Evolutionary conservation across 306 rosid species (phyloP), one percentile per base, ranked within the genome.

Genomic region (Vigna hirtella): DNA sequence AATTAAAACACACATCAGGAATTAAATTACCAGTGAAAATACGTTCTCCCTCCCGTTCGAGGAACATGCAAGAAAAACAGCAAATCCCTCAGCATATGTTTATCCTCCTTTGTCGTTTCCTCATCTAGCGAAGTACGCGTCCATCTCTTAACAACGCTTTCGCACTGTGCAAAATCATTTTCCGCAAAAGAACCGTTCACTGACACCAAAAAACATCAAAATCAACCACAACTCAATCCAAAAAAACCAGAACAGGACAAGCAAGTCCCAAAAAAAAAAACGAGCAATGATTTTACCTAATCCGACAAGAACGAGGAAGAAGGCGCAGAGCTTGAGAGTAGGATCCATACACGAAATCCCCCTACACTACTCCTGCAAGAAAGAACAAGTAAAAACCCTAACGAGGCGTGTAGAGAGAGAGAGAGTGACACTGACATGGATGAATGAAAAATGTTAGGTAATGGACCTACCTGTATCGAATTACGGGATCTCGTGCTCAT

Each of bases 41-140:
- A 96, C 6, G 99, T 89, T 12, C 98, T 89, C 36, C 99, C 99
- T 77, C 98, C 98, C 24, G 99, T 96, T 86, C 99, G 87, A 8
- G 98, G 99, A 66, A 96, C 86, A 76, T 96, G 99, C 47, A 96
- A 97, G 79, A 96, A 96, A 85, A 91, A 96, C 69, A 96, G 81
- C 83, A 96, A 91, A 72, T 90, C 97, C 88, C 66, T 82, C 16
- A 93, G 79, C 1, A 82, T 87, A 84, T 90, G 98, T 28, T 87
- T 91, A 73, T 96, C 98, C 65, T 86, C 85, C 70, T 51, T 70
- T 24, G 67, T 74, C 80, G 84, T 65, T 77, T 88, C 89, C 66
- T 76, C 77, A 72, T 83, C 85, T 61, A 96, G 89, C 7, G 97
- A 86, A 77, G 96, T 83, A 14, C 43, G 50, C 4, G 94, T 88